Evolutionary conservation across 2,329 filamentous ascomycete species (phyloP).

Genomic region (Pezicula rhizophila): DNA sequence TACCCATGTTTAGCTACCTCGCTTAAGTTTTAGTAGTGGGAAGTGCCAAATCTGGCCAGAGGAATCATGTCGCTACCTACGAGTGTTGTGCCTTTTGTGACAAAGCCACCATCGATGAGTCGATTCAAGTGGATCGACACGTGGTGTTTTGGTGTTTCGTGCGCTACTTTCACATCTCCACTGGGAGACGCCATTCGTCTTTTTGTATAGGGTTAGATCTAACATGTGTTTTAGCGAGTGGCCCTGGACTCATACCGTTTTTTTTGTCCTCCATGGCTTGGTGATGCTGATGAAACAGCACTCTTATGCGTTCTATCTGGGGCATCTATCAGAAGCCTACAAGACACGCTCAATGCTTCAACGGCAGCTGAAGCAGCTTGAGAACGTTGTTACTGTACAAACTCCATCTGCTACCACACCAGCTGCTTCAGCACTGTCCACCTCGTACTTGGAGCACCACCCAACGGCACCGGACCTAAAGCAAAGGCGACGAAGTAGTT

Average conservation of each 20-base stretch:
- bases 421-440: slow-evolving; percentile 35
- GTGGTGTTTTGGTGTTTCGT: too few relatives aligned
- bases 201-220: too few relatives aligned
- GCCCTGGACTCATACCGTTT: slow-evolving; percentile 80
- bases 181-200: too few relatives aligned
- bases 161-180: too few relatives aligned
- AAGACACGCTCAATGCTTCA: slow-evolving; percentile 41
- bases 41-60: too few relatives aligned
- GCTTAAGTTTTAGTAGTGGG: too few relatives aligned
- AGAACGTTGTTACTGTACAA: slow-evolving; percentile 41
- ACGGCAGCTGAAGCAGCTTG: slow-evolving; percentile 49
- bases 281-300: slow-evolving; percentile 83
- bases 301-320: slow-evolving; percentile 74
- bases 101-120: too few relatives aligned
- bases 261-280: slow-evolving; percentile 67
- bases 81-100: too few relatives aligned
- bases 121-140: too few relatives aligned
- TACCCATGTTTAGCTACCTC: too few relatives aligned
- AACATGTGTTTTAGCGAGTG: slow-evolving; percentile 41
- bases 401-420: slow-evolving; percentile 38
- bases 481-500: slow-evolving; percentile 31
- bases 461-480: slow-evolving; percentile 36
- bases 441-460: slow-evolving; percentile 36
- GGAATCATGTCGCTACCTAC: too few relatives aligned
- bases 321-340: slow-evolving; percentile 59